Evolutionary conservation across 2,329 filamentous ascomycete genomes (phyloP).

Genomic region (Alternaria longipes): DNA sequence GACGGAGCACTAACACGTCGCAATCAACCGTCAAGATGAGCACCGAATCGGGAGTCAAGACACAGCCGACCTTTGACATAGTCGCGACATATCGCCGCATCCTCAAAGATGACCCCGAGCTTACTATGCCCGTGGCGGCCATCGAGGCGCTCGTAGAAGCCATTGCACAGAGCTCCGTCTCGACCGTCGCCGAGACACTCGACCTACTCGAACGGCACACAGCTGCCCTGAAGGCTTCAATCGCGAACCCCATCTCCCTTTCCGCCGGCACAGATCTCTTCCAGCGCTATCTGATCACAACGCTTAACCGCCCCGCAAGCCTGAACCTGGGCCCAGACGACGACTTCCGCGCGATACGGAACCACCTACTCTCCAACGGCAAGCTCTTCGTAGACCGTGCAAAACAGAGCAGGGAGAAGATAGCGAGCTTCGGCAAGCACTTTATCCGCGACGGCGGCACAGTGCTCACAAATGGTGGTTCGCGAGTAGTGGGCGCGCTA

Average conservation of each 20-base stretch:
- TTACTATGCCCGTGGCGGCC: conserved; percentile 95
- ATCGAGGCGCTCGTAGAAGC: conserved; percentile 91
- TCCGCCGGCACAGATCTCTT: conserved; percentile 96
- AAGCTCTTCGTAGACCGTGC: conserved; percentile 86
- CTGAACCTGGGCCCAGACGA: conserved; percentile 58
- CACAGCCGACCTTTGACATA: conserved; percentile 59
- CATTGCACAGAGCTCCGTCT: conserved; percentile 79
- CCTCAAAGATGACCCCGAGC: conserved; percentile 75
- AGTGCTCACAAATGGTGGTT: conserved; percentile 91
- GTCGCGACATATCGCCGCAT: conserved; percentile 72
- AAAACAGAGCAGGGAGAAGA: conserved; percentile 83
- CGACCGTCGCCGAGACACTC: conserved; percentile 93
- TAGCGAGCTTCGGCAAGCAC: conserved; percentile 79
- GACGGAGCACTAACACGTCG: conserved; percentile 4
- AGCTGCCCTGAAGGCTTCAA: conserved; percentile 76
- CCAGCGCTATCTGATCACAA: conserved; percentile 88
- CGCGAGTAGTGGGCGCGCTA: conserved; percentile 81
- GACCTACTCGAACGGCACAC: conserved; percentile 83
- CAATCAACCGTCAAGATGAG: conserved; percentile 36
- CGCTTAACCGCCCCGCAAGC: conserved; percentile 63
- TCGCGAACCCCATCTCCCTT: conserved; percentile 89
- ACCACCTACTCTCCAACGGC: conserved; percentile 85
- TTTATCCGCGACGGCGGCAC: conserved; percentile 81
- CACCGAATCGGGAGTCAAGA: conserved; percentile 24
- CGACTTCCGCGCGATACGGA: conserved; percentile 84